Evolutionary conservation across 495 filamentous ascomycete genomes (phyloP).

Genomic region (Hypoxylon trugodes): DNA sequence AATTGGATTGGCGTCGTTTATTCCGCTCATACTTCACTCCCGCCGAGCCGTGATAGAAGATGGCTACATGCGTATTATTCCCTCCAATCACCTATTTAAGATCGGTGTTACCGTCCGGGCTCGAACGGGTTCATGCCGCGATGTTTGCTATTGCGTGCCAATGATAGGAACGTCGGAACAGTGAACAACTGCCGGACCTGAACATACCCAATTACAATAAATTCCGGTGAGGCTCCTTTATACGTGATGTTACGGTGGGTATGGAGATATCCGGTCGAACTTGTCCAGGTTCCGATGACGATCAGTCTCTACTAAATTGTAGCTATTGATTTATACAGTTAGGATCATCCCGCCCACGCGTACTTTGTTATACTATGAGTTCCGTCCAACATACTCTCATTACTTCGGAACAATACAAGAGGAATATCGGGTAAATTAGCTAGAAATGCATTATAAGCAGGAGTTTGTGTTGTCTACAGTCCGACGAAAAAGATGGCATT

Average conservation of each 20-base stretch:
- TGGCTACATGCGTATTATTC: neutral
- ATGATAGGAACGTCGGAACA: neutral
- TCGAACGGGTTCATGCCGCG: neutral
- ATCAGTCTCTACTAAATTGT: too few relatives aligned
- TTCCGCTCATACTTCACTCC: neutral
- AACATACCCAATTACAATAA: slow-evolving; percentile 2
- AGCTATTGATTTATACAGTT: neutral
- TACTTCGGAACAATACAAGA: too few relatives aligned
- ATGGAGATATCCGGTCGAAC: neutral
- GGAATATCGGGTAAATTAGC: too few relatives aligned
- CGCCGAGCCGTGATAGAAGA: neutral
- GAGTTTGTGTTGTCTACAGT: too few relatives aligned
- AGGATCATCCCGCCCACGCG: neutral
- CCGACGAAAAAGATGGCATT: too few relatives aligned
- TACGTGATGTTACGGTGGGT: slow-evolving; percentile 14
- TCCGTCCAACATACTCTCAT: too few relatives aligned
- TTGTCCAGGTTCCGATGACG: neutral
- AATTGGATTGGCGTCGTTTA: neutral
- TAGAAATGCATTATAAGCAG: too few relatives aligned
- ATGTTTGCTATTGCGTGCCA: neutral
- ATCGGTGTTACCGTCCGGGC: neutral
- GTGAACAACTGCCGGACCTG: slow-evolving; percentile 3
- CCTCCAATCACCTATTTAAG: neutral
- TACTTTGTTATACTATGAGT: neutral
- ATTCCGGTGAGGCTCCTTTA: neutral